Base-by-base conservation (phyloP, 345 rosid genomes). In the Citrus sp. region DNA sequence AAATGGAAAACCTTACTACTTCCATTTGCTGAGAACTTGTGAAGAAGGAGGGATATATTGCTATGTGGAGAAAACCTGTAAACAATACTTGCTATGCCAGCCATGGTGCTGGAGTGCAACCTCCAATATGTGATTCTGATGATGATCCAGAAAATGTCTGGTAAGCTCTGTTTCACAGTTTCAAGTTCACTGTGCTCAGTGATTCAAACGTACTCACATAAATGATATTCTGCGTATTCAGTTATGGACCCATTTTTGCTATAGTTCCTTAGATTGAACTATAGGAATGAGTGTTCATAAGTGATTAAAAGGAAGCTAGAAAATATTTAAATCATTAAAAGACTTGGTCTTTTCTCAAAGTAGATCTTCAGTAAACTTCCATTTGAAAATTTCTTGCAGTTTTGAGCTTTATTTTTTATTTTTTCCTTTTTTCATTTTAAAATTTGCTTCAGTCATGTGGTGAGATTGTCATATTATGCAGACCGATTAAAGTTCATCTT, bases 121-220 rank as follows among this genome's bases (percentile, higher is more conserved):
- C 92, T 89, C 86, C 90, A 66, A 73, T 92, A 54, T 89, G 93
- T 42, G 80, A 77, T 73, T 72, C 81, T 16, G 69, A 78, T 80
- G 90, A 89, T 68, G 88, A 90, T 85, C 82, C 88, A 3, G 93
- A 90, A 73, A 83, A 86, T 82, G 90, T 89, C 74, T 90, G 93
- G 93, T 92, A 86, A 75, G 77, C 55, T 37, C 38, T 73, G 42
- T 38, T 74, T 78, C 55, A 24, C 16, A 22, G 37, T 70, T 77
- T 66, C 13, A 4, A 37, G 42, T 32, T 46, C 34, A 42, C 19
- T 34, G 46, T 32, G 16, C 70, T 56, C 28, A 69, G 18, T 56
- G 49, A 22, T 59, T 35, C 62, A 24, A 28, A 5, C 13, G 25
- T 25, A 3, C 60, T 56, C 24, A 4, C 1, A 22, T 22, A 7